phyloP scores from a whole-genome alignment of 1,284 basidiomycete genomes.

The Ganoderma leucocontextum region DNA sequence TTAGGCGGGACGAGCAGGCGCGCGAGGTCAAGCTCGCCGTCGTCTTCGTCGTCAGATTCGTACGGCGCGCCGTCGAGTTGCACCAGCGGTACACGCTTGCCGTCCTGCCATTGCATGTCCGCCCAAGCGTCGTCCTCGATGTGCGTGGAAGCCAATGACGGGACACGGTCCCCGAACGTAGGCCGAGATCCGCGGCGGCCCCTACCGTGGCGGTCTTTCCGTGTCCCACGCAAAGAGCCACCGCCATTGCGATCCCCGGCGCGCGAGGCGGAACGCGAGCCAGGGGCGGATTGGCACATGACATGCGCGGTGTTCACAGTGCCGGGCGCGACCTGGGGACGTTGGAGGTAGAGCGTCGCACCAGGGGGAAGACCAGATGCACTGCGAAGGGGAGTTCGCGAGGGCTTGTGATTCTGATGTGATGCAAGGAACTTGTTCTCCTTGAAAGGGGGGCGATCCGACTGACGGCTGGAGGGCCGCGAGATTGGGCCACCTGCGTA shows the following conservation, averaged over 20 bases:
- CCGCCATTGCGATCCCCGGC: constrained; percentile 35
- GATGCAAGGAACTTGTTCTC: constrained; percentile 28
- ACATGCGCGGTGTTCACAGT: constrained; percentile 62
- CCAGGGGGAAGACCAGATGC: constrained; percentile 33
- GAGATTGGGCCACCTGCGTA: constrained; percentile 52
- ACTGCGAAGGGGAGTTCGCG: constrained; percentile 21
- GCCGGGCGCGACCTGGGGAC: constrained; percentile 42
- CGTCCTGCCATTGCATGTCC: constrained; percentile 37
- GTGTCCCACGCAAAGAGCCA: constrained; percentile 22
- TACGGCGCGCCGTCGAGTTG: constrained; percentile 38
- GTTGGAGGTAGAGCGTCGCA: constrained; percentile 37
- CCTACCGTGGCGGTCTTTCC: constrained; percentile 20
- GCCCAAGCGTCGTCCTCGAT: constrained; percentile 52
- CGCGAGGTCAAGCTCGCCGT: constrained; percentile 71
- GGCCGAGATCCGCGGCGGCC: constrained; percentile 24
- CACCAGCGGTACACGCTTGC: constrained; percentile 32
- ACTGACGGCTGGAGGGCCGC: constrained; percentile 31
- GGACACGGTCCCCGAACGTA: constrained; percentile 42
- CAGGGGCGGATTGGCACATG: constrained; percentile 70
- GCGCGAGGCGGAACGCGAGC: constrained; percentile 48
- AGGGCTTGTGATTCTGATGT: constrained; percentile 31
- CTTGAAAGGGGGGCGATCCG: constrained; percentile 27
- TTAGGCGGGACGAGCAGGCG: constrained; percentile 74
- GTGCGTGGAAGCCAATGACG: constrained; percentile 49
- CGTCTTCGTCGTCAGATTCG: constrained; percentile 58